These are phyloP conservation scores for Vigna mungo DNA, from an alignment of 306 rosid genomes.

Conservation along the genomic window DNA sequence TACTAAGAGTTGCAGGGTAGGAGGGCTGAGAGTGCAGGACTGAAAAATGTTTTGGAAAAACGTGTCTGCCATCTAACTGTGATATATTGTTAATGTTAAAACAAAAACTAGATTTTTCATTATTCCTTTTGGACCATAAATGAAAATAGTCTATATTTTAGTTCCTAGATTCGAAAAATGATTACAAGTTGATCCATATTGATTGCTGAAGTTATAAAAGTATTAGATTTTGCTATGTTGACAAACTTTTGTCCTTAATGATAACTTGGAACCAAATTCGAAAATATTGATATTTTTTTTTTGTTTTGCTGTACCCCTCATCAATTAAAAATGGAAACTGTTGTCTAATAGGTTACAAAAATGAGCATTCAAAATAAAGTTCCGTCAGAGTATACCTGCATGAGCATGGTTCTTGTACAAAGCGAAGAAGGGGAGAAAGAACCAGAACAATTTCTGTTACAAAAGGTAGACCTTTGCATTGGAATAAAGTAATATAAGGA, in stretches of 20 bases:
- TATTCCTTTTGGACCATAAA: not conserved
- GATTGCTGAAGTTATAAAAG: not conserved
- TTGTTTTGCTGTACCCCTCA: slow-evolving; percentile 5
- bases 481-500: not conserved
- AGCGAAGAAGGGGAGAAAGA: slow-evolving; percentile 59
- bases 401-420: slow-evolving; percentile 56
- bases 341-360: slow-evolving; percentile 63
- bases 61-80: not conserved
- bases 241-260: not conserved
- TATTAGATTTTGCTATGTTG: not conserved
- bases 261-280: too few species aligned
- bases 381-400: slow-evolving; percentile 77
- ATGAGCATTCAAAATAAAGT: slow-evolving; percentile 79
- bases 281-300: not conserved
- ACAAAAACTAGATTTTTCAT: not conserved
- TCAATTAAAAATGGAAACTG: slow-evolving; percentile 37
- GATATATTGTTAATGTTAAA: not conserved
- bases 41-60: not conserved
- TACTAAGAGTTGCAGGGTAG: not conserved
- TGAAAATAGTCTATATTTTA: not conserved
- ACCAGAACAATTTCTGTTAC: slow-evolving; percentile 48
- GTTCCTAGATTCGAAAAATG: not conserved
- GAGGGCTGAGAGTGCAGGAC: not conserved
- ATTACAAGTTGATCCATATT: not conserved
- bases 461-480: slow-evolving; percentile 61